Conservation (phyloP, 441 rosid genomes). For the Flueggea neowawraea region DNA sequence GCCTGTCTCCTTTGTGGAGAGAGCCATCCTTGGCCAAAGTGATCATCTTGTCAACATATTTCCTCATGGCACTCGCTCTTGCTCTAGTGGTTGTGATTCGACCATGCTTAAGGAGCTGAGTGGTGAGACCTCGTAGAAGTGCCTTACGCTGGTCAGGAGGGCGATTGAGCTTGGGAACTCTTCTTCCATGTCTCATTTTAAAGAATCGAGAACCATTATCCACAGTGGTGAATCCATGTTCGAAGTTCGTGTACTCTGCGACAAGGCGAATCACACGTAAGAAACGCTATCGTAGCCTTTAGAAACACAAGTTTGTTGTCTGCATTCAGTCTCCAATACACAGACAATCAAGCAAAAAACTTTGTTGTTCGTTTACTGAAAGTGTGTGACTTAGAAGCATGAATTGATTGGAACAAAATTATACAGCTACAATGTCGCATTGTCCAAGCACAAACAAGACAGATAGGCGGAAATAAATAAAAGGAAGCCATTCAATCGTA, state of each 20-base stretch:
- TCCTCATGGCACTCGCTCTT: slow-evolving; percentile 85
- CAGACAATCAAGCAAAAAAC: no score
- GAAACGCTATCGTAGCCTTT: no score
- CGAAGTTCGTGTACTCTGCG: slow-evolving; percentile 45
- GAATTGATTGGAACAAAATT: no score
- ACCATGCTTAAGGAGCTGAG: slow-evolving; percentile 88
- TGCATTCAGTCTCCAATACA: no score
- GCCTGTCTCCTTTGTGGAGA: slow-evolving; percentile 93
- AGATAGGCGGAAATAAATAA: no score
- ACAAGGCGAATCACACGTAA: not conserved
- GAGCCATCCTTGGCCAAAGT: slow-evolving; percentile 93
- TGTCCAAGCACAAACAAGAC: no score
- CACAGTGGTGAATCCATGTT: slow-evolving; percentile 36
- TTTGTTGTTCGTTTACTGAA: no score
- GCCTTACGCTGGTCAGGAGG: slow-evolving; percentile 90
- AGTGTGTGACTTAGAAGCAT: no score
- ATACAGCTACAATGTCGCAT: no score
- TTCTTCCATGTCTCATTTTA: slow-evolving; percentile 83
- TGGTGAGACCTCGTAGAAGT: slow-evolving; percentile 81
- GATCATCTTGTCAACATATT: slow-evolving; percentile 91
- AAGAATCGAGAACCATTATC: slow-evolving; percentile 59
- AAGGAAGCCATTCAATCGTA: no score
- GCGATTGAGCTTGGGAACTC: slow-evolving; percentile 81
- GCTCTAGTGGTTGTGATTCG: slow-evolving; percentile 89
- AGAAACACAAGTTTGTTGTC: no score